Conservation (phyloP, 371 early-diverging fungal genomes). For the Capillidium rhysosporum region DNA sequence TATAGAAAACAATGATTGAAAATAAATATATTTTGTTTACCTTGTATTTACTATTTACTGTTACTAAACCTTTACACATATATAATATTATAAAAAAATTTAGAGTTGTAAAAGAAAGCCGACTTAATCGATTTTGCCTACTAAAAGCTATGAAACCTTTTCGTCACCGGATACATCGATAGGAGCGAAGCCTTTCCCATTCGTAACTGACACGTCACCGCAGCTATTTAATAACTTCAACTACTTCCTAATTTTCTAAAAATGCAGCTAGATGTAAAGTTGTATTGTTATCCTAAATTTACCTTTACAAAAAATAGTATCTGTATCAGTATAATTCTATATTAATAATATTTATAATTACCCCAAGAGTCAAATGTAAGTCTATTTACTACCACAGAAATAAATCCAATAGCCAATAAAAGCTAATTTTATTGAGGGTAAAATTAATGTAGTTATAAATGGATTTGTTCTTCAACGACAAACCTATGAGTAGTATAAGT, state of each 20-base stretch:
- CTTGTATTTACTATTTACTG: too few species aligned
- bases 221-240: conserved; percentile 24
- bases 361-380: conserved; percentile 26
- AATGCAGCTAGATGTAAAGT: conserved; percentile 28
- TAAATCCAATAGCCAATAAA: not conserved
- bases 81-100: too few species aligned
- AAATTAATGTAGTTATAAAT: conserved; percentile 39
- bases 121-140: too few species aligned
- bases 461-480: conserved; percentile 26
- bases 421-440: conserved; percentile 21
- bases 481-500: conserved; percentile 32
- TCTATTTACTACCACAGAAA: conserved; percentile 9
- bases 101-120: too few species aligned
- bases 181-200: conserved; percentile 27
- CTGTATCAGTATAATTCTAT: not conserved
- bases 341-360: conserved; percentile 6
- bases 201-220: conserved; percentile 15
- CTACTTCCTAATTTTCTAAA: conserved; percentile 23
- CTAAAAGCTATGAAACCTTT: not conserved
- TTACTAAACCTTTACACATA: too few species aligned
- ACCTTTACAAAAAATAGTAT: not conserved
- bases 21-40: too few species aligned
- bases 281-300: conserved; percentile 18
- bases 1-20: too few species aligned
- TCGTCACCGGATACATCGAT: conserved; percentile 11